A percentile compares a stretch with the other conserved stretches of the same genome.
These are phyloP conservation scores for Annona cherimola DNA, from an alignment of 164 flowering plant genomes.

Conservation along the genomic window DNA sequence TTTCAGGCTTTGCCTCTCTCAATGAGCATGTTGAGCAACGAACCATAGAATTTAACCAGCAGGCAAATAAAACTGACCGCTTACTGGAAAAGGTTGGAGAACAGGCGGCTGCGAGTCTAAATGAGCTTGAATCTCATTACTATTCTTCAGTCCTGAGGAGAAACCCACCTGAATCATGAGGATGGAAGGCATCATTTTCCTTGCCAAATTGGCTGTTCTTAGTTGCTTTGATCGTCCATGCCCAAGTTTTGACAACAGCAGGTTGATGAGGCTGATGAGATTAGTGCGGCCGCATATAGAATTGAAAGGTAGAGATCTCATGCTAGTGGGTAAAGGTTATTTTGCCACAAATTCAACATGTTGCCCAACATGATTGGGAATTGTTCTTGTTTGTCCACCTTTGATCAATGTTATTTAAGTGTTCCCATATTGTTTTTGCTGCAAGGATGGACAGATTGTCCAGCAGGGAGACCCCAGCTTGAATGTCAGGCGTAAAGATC, in stretches of 20 bases:
- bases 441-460: neutral
- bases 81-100: slow-evolving; percentile 69
- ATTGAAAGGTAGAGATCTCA: neutral
- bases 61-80: slow-evolving; percentile 58
- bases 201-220: neutral
- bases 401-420: neutral
- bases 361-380: neutral
- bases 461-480: neutral
- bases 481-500: neutral
- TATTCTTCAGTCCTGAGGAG: slow-evolving; percentile 56
- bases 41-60: slow-evolving; percentile 50
- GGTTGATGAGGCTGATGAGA: neutral
- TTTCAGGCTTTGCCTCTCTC: slow-evolving; percentile 88
- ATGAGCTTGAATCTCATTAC: slow-evolving; percentile 81
- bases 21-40: slow-evolving; percentile 91
- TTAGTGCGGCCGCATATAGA: neutral
- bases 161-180: slow-evolving; percentile 12
- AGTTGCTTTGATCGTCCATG: neutral
- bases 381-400: neutral
- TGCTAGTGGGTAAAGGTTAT: neutral
- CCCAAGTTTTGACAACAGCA: neutral
- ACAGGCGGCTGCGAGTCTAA: slow-evolving; percentile 85
- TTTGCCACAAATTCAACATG: neutral
- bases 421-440: neutral
- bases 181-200: slow-evolving; percentile 1